Evolutionary conservation across 495 filamentous ascomycete species (phyloP), one percentile per base, ranked within the genome.

Genomic region (Clohesyomyces aquaticus): DNA sequence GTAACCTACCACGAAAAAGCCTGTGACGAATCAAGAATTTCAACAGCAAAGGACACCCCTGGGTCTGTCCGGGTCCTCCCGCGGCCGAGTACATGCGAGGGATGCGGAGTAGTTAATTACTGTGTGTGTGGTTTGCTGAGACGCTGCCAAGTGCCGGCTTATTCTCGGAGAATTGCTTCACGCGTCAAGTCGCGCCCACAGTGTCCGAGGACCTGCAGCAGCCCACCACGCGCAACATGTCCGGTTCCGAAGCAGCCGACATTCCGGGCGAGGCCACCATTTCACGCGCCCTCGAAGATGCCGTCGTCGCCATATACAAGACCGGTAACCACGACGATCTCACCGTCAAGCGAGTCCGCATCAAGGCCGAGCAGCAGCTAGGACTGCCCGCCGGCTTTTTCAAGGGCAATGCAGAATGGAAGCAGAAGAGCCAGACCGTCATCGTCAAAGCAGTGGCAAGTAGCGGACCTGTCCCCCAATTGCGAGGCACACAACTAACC

Each of bases 311-410:
- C 4, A 74, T 87, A 18, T 89, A 85, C 74, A 75, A 81, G 52
- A 66, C 77, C 1, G 82, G 83, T 11, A 80, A 88, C 9, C 74
- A 79, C 51, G 83, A 88, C 32, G 72, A 84, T n/a, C 77, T 96
- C 32, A 91, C 91, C 0, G 83, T 96, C 69, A 93, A 91, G 60
- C 79, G 81, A 45, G 84, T 91, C 45, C 88, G 93, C 38, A 77
- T 83, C 32, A 78, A 78, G 1, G 87, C 83, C 2, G 91, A 93
- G 69, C 75, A 85, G 65, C 72, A 86, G 45, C 74, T 92, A 6
- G 79, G 75, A 25, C 81, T 98, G 1, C 80, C 82, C 2, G 77
- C 82, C 3, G 89, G 83, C 0, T 96, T 90, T 69, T 86, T 96
- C 70, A 90, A 86, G 66, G 73, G 59, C 23, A 74, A 83, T 43